phyloP scores from a whole-genome alignment of 202 grass and related monocot species.

The Hordeum pubiflorum region DNA sequence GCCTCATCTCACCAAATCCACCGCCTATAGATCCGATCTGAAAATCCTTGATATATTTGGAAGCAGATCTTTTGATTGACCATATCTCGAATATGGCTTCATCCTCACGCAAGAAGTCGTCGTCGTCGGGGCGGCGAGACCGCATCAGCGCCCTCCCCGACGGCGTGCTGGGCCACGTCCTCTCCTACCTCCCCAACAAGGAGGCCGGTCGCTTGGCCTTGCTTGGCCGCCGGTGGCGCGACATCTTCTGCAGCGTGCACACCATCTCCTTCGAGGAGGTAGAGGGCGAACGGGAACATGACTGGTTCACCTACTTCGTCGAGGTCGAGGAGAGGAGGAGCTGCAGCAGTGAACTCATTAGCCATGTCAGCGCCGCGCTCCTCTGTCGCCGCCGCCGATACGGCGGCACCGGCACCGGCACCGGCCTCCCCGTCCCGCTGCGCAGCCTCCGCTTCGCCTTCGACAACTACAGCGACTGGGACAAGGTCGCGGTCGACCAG shows the following conservation, averaged over 20 bases:
- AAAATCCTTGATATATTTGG: too few relatives aligned
- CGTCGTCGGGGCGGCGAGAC: not conserved
- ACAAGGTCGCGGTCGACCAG: not conserved
- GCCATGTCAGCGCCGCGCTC: not conserved
- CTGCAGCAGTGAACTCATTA: not conserved
- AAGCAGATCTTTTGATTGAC: too few relatives aligned
- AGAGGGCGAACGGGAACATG: too few relatives aligned
- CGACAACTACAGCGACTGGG: not conserved
- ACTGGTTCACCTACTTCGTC: not conserved
- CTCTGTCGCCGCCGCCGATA: not conserved
- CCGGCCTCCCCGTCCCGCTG: not conserved
- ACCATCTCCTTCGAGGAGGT: not conserved
- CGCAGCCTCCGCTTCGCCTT: not conserved
- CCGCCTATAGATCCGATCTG: not conserved
- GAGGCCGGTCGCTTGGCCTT: not conserved
- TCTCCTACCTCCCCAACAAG: conserved; percentile 27
- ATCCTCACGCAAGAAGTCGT: not conserved
- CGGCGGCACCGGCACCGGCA: too few relatives aligned
- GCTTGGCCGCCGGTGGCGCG: not conserved
- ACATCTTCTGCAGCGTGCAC: conserved; percentile 6
- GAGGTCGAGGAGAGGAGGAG: not conserved
- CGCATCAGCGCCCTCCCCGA: conserved; percentile 7
- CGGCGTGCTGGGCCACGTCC: not conserved
- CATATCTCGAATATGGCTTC: not conserved
- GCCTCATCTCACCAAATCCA: not conserved